Conservation (phyloP, 371 early-diverging fungal genomes). For the Mucor irregularis region DNA sequence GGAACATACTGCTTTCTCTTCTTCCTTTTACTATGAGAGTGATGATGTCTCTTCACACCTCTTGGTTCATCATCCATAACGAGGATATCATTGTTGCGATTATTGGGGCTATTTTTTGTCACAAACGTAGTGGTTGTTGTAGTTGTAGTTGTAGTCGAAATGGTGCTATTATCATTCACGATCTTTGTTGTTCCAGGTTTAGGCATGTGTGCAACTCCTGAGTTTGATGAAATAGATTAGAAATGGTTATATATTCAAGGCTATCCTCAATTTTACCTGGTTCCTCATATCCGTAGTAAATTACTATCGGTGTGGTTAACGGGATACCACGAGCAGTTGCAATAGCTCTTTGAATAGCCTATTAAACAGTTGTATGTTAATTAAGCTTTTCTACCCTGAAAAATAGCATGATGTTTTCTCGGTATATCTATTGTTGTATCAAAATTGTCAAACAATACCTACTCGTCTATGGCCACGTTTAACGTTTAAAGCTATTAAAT, state of each 20-base stretch:
- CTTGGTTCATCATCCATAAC: neutral
- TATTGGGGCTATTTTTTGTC: neutral
- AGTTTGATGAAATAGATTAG: too few relatives aligned
- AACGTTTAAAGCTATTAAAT: slow-evolving; percentile 43
- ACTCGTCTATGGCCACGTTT: slow-evolving; percentile 58
- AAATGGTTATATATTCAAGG: too few relatives aligned
- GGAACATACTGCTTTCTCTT: slow-evolving; percentile 17
- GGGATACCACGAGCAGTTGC: slow-evolving; percentile 38
- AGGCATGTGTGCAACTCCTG: slow-evolving; percentile 11
- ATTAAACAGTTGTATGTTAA: neutral
- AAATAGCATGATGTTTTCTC: neutral
- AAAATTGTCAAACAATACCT: slow-evolving; percentile 23
- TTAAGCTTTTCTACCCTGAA: too few relatives aligned
- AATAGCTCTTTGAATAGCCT: slow-evolving; percentile 45
- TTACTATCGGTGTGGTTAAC: slow-evolving; percentile 24
- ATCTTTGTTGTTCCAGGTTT: slow-evolving; percentile 13
- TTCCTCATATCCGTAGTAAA: slow-evolving; percentile 14
- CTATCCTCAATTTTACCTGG: slow-evolving; percentile 6
- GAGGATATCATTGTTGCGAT: neutral
- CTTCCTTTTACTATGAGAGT: neutral
- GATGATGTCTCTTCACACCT: too few relatives aligned
- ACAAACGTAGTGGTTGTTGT: neutral
- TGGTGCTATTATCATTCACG: too few relatives aligned
- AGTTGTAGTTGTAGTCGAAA: neutral
- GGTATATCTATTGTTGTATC: neutral